A percentile compares a stretch with the other conserved stretches of the same genome.
phyloP scores from a whole-genome alignment of 805 yeast genomes.

The Yarrowia sp. region DNA sequence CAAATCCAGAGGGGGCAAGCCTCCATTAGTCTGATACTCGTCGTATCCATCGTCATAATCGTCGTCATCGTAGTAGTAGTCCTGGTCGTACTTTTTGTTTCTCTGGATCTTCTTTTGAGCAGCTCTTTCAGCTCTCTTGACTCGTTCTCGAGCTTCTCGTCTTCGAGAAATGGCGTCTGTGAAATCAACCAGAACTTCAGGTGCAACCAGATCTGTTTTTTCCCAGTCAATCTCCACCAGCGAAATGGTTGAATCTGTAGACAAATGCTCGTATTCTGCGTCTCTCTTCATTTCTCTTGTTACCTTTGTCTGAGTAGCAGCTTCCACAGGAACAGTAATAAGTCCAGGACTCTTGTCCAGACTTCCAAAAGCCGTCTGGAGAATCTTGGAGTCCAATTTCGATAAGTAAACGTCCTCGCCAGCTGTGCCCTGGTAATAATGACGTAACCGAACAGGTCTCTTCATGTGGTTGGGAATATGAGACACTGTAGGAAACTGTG shows the following conservation, averaged over 20 bases:
- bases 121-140: not conserved
- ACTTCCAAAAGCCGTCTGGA: not conserved
- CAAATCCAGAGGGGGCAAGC: not conserved
- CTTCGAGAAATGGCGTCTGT: not conserved
- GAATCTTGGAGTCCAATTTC: not conserved
- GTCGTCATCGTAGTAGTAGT: not conserved
- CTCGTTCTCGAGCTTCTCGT: not conserved
- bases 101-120: not conserved
- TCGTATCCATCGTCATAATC: not conserved
- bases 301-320: not conserved
- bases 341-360: not conserved
- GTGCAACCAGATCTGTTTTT: not conserved
- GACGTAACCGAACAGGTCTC: not conserved
- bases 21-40: not conserved
- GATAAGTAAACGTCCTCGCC: not conserved
- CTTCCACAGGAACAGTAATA: not conserved
- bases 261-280: slow-evolving; percentile 11
- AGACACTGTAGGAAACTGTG: slow-evolving; percentile 10
- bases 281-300: not conserved
- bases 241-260: not conserved
- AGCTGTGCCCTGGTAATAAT: not conserved
- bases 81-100: not conserved
- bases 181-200: not conserved
- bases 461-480: slow-evolving; percentile 12
- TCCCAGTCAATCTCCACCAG: slow-evolving; percentile 17